Evolutionary conservation across 2,329 filamentous ascomycete species (phyloP).

Genomic region (Talaromyces sp.): DNA sequence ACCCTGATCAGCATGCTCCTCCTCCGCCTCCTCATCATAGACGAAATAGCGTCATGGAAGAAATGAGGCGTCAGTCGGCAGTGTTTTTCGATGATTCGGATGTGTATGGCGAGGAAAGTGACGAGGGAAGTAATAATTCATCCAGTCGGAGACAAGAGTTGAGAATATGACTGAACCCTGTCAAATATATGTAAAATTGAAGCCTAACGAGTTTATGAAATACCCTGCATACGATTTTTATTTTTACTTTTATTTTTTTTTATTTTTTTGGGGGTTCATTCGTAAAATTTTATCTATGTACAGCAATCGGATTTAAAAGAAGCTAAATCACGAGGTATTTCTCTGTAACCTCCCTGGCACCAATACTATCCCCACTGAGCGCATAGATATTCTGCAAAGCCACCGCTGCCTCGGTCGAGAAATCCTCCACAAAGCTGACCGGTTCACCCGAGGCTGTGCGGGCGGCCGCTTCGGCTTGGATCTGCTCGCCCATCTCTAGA

Average conservation of each 20-base stretch:
- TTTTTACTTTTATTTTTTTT: neutral
- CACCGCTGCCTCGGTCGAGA: conserved; percentile 67
- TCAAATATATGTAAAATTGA: neutral
- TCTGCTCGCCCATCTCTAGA: conserved; percentile 45
- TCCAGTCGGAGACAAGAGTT: neutral
- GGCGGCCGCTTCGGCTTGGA: conserved; percentile 19
- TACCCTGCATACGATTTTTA: neutral
- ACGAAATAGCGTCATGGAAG: conserved; percentile 35
- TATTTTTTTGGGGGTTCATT: neutral
- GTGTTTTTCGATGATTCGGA: conserved; percentile 43
- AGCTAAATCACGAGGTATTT: conserved; percentile 51
- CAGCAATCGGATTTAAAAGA: neutral
- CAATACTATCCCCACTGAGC: conserved; percentile 56
- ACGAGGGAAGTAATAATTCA: conserved; percentile 7
- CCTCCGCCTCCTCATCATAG: neutral
- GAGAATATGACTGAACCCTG: neutral
- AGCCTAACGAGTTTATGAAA: neutral
- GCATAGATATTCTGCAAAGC: conserved; percentile 65
- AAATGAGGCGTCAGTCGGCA: conserved; percentile 41
- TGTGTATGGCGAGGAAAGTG: conserved; percentile 24
- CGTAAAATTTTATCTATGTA: neutral
- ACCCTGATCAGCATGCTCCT: too few relatives aligned
- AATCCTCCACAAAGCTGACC: conserved; percentile 46
- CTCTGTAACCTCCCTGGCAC: conserved; percentile 57
- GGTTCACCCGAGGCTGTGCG: conserved; percentile 2